These are phyloP conservation scores for Arthrocladium fulminans DNA, from an alignment of 2,329 filamentous ascomycete species.

Conservation along the genomic window DNA sequence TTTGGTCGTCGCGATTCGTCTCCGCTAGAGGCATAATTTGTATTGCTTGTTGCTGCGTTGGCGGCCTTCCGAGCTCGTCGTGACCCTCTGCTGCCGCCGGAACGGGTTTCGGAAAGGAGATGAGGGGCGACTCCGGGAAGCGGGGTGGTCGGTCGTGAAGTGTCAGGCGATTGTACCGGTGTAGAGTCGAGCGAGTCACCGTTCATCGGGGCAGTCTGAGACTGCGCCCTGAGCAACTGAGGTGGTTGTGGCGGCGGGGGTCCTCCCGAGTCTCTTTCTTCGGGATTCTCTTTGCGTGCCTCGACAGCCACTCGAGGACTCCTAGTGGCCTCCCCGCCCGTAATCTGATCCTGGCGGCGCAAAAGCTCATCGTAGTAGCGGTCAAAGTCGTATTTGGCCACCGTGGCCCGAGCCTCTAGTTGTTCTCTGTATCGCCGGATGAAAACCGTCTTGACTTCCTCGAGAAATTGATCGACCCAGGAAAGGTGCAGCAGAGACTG, in stretches of 20 bases:
- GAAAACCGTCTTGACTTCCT: conserved; percentile 89
- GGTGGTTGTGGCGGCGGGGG: conserved; percentile 46
- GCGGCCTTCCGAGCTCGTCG: conserved; percentile 67
- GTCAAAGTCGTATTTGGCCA: conserved; percentile 78
- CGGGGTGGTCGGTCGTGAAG: conserved; percentile 72
- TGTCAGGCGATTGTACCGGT: conserved; percentile 61
- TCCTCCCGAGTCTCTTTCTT: conserved; percentile 41
- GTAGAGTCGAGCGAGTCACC: conserved; percentile 57
- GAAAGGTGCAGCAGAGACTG: conserved; percentile 88
- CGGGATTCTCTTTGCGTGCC: conserved; percentile 41
- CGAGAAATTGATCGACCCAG: conserved; percentile 94
- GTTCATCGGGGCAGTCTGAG: conserved; percentile 33
- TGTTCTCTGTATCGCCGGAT: conserved; percentile 82
- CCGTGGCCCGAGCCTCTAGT: conserved; percentile 67
- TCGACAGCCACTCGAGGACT: conserved; percentile 32
- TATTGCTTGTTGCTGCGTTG: conserved; percentile 49
- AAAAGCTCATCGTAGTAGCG: conserved; percentile 92
- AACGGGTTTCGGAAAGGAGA: conserved; percentile 59
- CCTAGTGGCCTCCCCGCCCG: conserved; percentile 34
- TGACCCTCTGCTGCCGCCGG: conserved; percentile 67
- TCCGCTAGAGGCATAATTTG: conserved; percentile 65
- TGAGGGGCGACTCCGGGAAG: conserved; percentile 48
- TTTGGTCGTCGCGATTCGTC: conserved; percentile 64
- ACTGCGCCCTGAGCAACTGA: conserved; percentile 43
- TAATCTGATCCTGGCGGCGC: conserved; percentile 58